Conservation (phyloP, 1,284 basidiomycete species). For the Malassezia nana region DNA sequence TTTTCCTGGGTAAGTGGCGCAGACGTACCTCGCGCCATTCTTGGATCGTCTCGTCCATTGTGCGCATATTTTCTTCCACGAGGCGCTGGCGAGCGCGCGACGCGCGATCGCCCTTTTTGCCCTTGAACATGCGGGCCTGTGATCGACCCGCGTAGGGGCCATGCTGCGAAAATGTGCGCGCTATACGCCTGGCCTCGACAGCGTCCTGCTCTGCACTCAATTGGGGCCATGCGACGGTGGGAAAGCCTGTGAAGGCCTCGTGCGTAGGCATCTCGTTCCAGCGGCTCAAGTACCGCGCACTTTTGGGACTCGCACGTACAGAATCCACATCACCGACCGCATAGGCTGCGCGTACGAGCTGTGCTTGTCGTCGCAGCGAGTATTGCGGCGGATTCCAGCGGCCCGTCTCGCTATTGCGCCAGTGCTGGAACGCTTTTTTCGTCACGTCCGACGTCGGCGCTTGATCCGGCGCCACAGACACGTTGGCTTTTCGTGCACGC, state of each 20-base stretch:
- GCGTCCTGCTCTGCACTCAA: conserved; percentile 4
- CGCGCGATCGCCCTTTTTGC: conserved; percentile 24
- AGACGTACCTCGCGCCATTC: conserved; percentile 28
- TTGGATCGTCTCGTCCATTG: conserved; percentile 17
- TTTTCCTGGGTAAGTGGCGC: conserved; percentile 7
- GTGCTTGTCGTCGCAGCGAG: conserved; percentile 29
- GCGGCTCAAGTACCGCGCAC: conserved; percentile 11
- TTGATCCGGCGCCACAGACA: not conserved
- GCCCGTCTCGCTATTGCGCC: conserved; percentile 17
- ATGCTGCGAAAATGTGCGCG: conserved; percentile 10
- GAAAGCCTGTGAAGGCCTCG: conserved; percentile 16
- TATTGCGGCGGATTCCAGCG: conserved; percentile 27
- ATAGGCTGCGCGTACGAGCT: conserved; percentile 22
- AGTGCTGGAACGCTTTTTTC: conserved; percentile 13
- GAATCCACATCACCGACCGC: conserved; percentile 9
- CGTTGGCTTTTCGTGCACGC: conserved; percentile 4
- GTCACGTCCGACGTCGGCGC: conserved; percentile 3
- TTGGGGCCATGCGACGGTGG: not conserved
- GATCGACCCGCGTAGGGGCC: conserved; percentile 31
- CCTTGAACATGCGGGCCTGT: conserved; percentile 26
- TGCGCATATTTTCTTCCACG: conserved; percentile 21
- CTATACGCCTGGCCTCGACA: conserved; percentile 16
- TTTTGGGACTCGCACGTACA: conserved; percentile 20
- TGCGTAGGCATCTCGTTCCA: conserved; percentile 13
- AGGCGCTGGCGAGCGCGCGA: conserved; percentile 11